Evolutionary conservation across 148 eudicot genomes (phyloP), one percentile per base, ranked within the genome.

Genomic region (Cornus controversa): DNA sequence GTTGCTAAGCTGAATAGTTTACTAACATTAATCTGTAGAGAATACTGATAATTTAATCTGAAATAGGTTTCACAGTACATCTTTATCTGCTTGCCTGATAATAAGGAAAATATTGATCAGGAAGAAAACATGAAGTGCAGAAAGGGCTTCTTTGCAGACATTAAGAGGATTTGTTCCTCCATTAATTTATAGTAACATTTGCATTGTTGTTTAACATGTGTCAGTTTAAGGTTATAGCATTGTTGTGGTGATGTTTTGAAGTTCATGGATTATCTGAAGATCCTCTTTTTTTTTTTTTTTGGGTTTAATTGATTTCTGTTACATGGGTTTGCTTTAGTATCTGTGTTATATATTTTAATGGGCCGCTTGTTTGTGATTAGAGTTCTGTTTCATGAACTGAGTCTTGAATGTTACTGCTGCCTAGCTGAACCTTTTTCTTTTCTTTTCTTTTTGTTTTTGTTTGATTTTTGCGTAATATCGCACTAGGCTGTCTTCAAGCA

Each of bases 401-500:
- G 71, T 75, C 45, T 47, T 24, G 23, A 66, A 29, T 42, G 27
- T 66, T 29, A 18, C 13, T 45, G 64, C 58, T 66, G 70, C 26
- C 62, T 27, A 66, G 71, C 66, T 28, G 31, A 11, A 10, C 8
- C 16, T 34, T 24, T 16, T 31, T 31, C 34, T 31, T 31, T 31
- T 1, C 34, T 31, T 31, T 31, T 31, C 34, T 31, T 31, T 31
- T 5, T 31, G 2, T 31, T 1, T 0, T 31, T 31, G 4, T 31
- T 31, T 24, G 0, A 8, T 28, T 68, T 57, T 54, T 23, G 8
- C 8, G 62, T 53, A 64, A 45, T 75, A n/a, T 75, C 69, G 11
- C 76, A 40, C 14, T 60, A 90, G 93, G 93, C 93, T 72, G 93
- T 90, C 72, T 78, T 90, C 79, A 90, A 90, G 85, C 93, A 90